Evolutionary conservation across 2,329 filamentous ascomycete genomes (phyloP).

Genomic region (Penicillium verrucosum): DNA sequence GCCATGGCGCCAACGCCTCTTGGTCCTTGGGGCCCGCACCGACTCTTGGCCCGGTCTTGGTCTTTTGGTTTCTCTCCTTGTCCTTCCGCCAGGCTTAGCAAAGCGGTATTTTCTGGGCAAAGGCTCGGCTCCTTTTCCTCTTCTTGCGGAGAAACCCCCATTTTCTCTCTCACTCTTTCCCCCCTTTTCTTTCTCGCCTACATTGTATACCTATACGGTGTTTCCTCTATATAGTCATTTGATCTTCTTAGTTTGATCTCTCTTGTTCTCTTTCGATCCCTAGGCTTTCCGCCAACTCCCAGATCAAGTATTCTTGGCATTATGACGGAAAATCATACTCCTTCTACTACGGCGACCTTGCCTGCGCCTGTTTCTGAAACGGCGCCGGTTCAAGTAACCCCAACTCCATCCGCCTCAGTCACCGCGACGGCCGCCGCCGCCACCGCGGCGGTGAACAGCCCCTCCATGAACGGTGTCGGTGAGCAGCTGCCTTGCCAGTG

Average conservation of each 20-base stretch:
- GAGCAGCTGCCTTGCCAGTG: slow-evolving; percentile 56
- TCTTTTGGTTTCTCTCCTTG: slow-evolving; percentile 26
- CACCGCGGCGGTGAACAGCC: slow-evolving; percentile 36
- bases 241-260: slow-evolving; percentile 6
- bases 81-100: slow-evolving; percentile 33
- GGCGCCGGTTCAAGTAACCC: slow-evolving; percentile 21
- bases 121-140: slow-evolving; percentile 30
- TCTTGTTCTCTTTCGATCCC: slow-evolving; percentile 14
- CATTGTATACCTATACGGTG: background rate
- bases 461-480: slow-evolving; percentile 31
- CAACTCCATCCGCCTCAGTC: slow-evolving; percentile 31
- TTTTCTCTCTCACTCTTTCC: background rate
- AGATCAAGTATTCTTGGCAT: slow-evolving; percentile 39
- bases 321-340: slow-evolving; percentile 40
- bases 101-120: slow-evolving; percentile 37
- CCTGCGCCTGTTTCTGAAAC: slow-evolving; percentile 28
- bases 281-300: slow-evolving; percentile 32
- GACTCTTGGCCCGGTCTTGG: slow-evolving; percentile 38
- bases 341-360: slow-evolving; percentile 24
- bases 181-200: slow-evolving; percentile 11
- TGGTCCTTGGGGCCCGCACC: slow-evolving; percentile 21
- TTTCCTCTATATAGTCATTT: background rate
- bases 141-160: slow-evolving; percentile 12
- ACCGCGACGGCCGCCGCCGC: slow-evolving; percentile 38
- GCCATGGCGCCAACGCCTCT: slow-evolving; percentile 13